These are phyloP conservation scores for Debaryomyces udenii DNA, from an alignment of 1,139 yeast species.

Conservation along the genomic window DNA sequence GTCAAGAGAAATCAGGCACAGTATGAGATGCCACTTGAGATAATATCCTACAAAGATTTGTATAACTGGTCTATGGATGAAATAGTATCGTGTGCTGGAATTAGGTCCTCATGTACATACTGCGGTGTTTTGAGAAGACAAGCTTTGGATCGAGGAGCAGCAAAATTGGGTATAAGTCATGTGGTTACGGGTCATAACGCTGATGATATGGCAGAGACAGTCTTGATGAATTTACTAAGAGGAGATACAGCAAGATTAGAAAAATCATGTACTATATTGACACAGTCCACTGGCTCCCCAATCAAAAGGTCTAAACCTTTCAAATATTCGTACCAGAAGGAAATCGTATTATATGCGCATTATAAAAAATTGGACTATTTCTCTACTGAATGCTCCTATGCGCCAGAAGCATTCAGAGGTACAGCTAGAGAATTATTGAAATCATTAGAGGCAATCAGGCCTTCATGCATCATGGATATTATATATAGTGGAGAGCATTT, in stretches of 20 bases:
- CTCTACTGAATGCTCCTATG: constrained; percentile 96
- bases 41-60: constrained; percentile 84
- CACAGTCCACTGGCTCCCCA: constrained; percentile 78
- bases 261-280: constrained; percentile 84
- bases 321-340: constrained; percentile 95
- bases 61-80: constrained; percentile 99
- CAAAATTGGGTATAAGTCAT: constrained; percentile 81
- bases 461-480: constrained; percentile 91
- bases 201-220: constrained; percentile 99
- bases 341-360: constrained; percentile 95
- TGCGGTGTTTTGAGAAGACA: constrained; percentile 98
- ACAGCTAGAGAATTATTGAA: constrained; percentile 93
- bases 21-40: constrained; percentile 85
- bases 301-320: constrained; percentile 93
- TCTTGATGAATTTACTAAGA: constrained; percentile 86
- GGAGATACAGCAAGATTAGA: constrained; percentile 97
- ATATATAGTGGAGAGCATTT: constrained; percentile 93
- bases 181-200: constrained; percentile 99
- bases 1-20: constrained; percentile 91
- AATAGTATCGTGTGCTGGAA: constrained; percentile 93
- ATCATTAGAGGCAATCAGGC: constrained; percentile 85
- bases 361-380: constrained; percentile 93
- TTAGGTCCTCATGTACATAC: constrained; percentile 92
- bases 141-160: constrained; percentile 95
- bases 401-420: constrained; percentile 98